Base-by-base conservation (phyloP, 768 basidiomycete genomes). In the Tricholomella constricta region DNA sequence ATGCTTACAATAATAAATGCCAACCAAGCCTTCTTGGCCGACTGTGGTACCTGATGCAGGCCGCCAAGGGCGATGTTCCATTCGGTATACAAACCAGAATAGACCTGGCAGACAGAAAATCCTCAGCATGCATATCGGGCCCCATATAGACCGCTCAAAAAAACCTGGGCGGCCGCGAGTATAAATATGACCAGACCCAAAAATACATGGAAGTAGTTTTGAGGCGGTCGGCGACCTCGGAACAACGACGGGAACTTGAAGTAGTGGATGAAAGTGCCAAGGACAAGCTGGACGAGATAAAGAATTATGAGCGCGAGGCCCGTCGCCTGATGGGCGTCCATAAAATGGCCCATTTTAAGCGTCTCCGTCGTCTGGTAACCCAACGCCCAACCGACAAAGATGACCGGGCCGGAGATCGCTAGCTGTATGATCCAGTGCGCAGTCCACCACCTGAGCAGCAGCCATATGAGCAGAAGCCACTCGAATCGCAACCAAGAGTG, bases 131-230 rank as follows among this genome's bases (percentile, higher is more conserved):
- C n/a, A 32, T 10, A 32, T 44, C 32, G 12, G 56, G 51, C 42
- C 22, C 37, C 36, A 29, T 27, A 42, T 17, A 27, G 57, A 40
- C 32, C 32, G 22, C 35, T 37, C 29, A 34, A 25, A 6, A 53
- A 60, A 51, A 78, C 79, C 72, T 82, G 77, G 52, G 75, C 82
- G 26, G 76, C 77, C 2, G 82, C 80, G 20, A 85, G 65, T 1
- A 68, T 77, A 45, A 88, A 71, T 46, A 84, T 85, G 0, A 69
- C 65, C 6, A 85, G 63, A 2, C 85, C 85, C 20, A 86, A 59
- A 3, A 77, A 49, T 8, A 75, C 80, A 56, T 86, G 84, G 25
- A 79, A 48, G 66, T 82, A 85, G 59, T 80, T 82, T 41, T 76
- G 83, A 27, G 78, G 74, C 7, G 82, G 70, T 25, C 85, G 67